phyloP scores from a whole-genome alignment of 1,139 yeast genomes.

The Geotrichum cucujoidarum region DNA sequence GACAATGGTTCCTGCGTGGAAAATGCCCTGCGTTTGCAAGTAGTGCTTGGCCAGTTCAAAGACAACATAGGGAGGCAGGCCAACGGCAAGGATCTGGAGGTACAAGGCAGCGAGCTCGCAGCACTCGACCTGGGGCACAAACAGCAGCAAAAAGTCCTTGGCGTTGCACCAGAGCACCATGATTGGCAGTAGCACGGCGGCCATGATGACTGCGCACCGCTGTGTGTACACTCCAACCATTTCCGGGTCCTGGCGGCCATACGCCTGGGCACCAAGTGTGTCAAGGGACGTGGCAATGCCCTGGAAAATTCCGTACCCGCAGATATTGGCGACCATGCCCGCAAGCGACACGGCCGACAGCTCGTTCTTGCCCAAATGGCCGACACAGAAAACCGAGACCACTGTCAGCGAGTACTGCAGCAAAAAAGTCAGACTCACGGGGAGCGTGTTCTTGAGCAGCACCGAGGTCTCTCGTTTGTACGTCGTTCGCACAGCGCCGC shows the following conservation, averaged over 20 bases:
- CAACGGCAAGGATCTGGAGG: constrained; percentile 59
- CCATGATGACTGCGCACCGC: constrained; percentile 51
- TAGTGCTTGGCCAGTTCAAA: constrained; percentile 81
- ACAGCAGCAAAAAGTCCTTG: constrained; percentile 45
- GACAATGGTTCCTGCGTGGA: constrained; percentile 83
- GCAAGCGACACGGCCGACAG: constrained; percentile 79
- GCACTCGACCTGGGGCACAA: constrained; percentile 59
- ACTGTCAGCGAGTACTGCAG: constrained; percentile 79
- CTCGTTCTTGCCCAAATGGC: constrained; percentile 74
- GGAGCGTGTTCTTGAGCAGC: constrained; percentile 37
- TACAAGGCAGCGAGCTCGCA: constrained; percentile 58
- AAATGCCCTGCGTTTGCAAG: constrained; percentile 87
- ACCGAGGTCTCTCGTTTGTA: constrained; percentile 29
- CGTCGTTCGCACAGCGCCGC: constrained; percentile 15
- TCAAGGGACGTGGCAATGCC: constrained; percentile 86
- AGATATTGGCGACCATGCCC: constrained; percentile 81
- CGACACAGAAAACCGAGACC: constrained; percentile 79
- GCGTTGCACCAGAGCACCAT: constrained; percentile 56
- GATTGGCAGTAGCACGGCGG: constrained; percentile 43
- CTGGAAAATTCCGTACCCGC: constrained; percentile 72
- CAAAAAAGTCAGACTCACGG: constrained; percentile 54
- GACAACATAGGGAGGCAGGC: constrained; percentile 80
- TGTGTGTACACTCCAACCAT: constrained; percentile 56
- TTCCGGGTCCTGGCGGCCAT: constrained; percentile 50
- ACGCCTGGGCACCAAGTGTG: constrained; percentile 67